These are phyloP conservation scores for Lycium barbarum DNA, from an alignment of 257 asterid species.

Conservation along the genomic window DNA sequence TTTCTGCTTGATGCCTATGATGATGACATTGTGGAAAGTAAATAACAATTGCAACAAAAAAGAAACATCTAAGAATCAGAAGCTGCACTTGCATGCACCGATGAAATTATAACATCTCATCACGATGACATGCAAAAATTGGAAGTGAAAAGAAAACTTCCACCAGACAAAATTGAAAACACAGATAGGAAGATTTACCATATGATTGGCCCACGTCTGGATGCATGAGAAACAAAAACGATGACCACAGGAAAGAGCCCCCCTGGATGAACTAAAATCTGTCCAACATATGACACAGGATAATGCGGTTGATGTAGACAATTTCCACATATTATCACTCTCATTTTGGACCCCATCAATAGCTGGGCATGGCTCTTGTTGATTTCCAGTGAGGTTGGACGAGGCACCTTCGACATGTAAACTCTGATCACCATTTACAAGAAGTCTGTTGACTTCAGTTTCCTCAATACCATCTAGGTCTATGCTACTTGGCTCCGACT, in stretches of 20 bases:
- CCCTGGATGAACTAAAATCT: conserved; percentile 79
- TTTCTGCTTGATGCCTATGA: conserved; percentile 58
- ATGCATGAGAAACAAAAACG: conserved; percentile 92
- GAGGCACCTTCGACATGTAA: conserved; percentile 31
- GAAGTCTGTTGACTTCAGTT: conserved; percentile 37
- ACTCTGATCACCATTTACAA: too few relatives aligned
- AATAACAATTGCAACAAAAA: conserved; percentile 13
- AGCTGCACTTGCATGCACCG: not conserved
- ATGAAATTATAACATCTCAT: not conserved
- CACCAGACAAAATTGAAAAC: not conserved
- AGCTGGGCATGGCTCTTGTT: conserved; percentile 39
- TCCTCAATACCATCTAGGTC: conserved; percentile 43
- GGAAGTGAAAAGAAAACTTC: not conserved
- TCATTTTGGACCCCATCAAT: conserved; percentile 40
- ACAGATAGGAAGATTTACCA: conserved; percentile 50
- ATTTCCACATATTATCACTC: conserved; percentile 33
- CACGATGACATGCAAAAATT: not conserved
- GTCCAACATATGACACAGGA: conserved; percentile 96
- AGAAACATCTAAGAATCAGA: conserved; percentile 6
- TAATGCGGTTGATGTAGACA: conserved; percentile 50
- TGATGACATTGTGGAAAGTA: not conserved
- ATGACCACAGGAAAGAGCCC: conserved; percentile 91
- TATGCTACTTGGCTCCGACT: conserved; percentile 32
- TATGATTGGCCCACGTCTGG: conserved; percentile 75
- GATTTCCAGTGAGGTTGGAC: conserved; percentile 31